Base-by-base conservation (phyloP, 2,329 filamentous ascomycete genomes). In the Coniochaeta hoffmannii region DNA sequence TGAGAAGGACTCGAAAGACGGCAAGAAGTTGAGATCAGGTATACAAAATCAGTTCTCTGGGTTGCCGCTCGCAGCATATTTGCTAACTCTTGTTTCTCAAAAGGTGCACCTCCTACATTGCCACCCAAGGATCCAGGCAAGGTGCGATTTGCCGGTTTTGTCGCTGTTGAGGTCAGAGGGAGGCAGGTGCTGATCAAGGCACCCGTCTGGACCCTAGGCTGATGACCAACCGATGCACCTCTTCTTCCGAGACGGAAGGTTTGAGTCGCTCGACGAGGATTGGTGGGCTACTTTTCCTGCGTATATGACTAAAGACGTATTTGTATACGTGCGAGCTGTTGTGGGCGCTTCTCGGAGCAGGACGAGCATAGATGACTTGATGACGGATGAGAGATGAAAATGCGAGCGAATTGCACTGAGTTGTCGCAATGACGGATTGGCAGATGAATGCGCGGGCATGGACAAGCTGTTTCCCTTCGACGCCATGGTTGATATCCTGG, bases 161-260 rank as follows among this genome's bases (percentile, higher is more conserved):
- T 91, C 56, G 82, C 80, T 17, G 79, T 91, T 31, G 88, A 92
- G 70, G 88, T 93, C 8, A 76, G 87, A 59, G 87, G 88, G 22
- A 81, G 88, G 57, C 89, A 89, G 70, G 85, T 91, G 50, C 73
- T 93, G 63, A 74, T 83, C 58, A 90, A 90, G 73, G 86, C 89
- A 19, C 88, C 88, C 14, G 85, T 92, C 31, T 93, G 83, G 83
- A 78, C 78, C 11, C 60, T 85, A 57, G 66, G 65, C 54, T 75
- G 66, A 62, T 28, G 22, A 4, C 24, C 32, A n/a, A n/a, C n/a
- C n/a, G n/a, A n/a, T n/a, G n/a, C n/a, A n/a, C n/a, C n/a, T n/a
- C n/a, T n/a, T n/a, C n/a, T n/a, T n/a, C n/a, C n/a, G n/a, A n/a
- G n/a, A n/a, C n/a, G n/a, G n/a, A n/a, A n/a, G n/a, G n/a, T n/a